These are phyloP conservation scores for Chytriomyces sp. DNA, from an alignment of 192 early-diverging fungal genomes.

Conservation along the genomic window DNA sequence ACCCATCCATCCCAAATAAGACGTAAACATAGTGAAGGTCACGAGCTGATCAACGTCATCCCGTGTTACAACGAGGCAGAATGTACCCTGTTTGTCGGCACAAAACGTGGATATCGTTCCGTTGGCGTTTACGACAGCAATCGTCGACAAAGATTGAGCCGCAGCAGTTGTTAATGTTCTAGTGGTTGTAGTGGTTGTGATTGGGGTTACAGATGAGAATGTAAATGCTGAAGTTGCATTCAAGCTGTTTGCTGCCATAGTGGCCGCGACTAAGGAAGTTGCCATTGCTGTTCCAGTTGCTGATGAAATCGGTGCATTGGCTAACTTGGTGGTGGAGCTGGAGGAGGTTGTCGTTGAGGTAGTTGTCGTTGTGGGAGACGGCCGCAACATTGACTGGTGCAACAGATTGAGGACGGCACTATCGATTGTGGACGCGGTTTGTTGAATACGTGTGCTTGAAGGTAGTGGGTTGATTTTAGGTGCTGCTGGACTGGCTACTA, in stretches of 20 bases:
- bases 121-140: not conserved
- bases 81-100: not conserved
- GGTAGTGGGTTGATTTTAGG: no score
- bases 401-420: not conserved
- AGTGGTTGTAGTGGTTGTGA: no score
- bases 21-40: not conserved
- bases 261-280: not conserved
- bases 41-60: not conserved
- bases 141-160: not conserved
- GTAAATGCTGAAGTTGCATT: not conserved
- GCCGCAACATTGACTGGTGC: no score
- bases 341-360: no score
- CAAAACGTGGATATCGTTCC: not conserved
- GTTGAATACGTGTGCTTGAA: not conserved
- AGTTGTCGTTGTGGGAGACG: not conserved
- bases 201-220: no score
- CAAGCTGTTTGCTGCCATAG: not conserved
- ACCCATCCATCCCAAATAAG: conserved; percentile 15
- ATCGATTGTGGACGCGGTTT: not conserved
- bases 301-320: no score
- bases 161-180: no score
- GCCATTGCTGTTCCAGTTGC: not conserved
- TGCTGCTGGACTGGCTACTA: not conserved
- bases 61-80: not conserved
- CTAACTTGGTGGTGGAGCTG: no score